Evolutionary conservation across 805 yeast species (phyloP).

Genomic region (Ogataea siamensis): DNA sequence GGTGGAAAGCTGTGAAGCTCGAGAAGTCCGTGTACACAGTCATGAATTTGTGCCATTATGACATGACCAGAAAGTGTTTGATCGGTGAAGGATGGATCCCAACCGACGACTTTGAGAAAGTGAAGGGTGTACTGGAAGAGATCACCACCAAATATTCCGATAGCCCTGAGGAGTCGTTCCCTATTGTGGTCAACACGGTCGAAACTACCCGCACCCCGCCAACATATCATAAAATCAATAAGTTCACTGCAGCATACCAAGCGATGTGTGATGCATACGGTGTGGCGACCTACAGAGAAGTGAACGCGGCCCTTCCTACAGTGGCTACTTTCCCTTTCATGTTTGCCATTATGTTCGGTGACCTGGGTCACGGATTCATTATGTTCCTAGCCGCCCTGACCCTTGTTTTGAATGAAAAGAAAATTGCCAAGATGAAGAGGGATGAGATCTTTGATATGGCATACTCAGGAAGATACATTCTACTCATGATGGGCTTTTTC

Average conservation of each 20-base stretch:
- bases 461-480: constrained; percentile 84
- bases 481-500: constrained; percentile 88
- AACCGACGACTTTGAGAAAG: constrained; percentile 44
- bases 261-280: constrained; percentile 95
- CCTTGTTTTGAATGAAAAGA: constrained; percentile 71
- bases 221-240: constrained; percentile 90
- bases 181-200: constrained; percentile 48
- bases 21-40: constrained; percentile 59
- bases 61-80: constrained; percentile 59
- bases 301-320: constrained; percentile 94
- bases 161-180: constrained; percentile 28
- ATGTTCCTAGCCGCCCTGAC: constrained; percentile 69
- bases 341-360: constrained; percentile 99
- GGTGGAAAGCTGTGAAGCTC: constrained; percentile 53
- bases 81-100: constrained; percentile 81
- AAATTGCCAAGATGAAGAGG: constrained; percentile 64
- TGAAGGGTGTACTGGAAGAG: constrained; percentile 45
- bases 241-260: constrained; percentile 92
- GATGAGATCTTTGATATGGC: constrained; percentile 98
- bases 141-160: constrained; percentile 32
- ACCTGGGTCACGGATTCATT: constrained; percentile 91
- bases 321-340: constrained; percentile 94
- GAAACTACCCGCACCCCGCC: constrained; percentile 88
- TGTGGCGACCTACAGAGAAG: constrained; percentile 87
- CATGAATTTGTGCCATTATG: constrained; percentile 67